Evolutionary conservation across 176 grass and related monocot genomes (phyloP).

Genomic region (Oryza coarctata): DNA sequence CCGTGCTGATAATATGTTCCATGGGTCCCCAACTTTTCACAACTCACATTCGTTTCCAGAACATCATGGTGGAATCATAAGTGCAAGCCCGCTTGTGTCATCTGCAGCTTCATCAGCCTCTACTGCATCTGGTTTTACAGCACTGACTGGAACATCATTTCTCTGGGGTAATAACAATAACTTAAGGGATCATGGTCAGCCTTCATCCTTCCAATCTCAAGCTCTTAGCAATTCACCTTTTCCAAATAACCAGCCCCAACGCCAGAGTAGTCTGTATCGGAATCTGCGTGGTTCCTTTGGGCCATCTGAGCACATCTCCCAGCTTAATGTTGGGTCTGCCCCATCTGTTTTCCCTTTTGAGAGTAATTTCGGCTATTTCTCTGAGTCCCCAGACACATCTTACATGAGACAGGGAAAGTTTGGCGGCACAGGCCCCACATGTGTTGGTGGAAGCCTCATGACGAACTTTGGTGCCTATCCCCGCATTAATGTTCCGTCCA

Average conservation of each 20-base stretch:
- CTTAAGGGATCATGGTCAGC: constrained; percentile 22
- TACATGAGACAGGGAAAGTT: constrained; percentile 39
- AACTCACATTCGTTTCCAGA: constrained; percentile 47
- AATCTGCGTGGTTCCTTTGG: constrained; percentile 28
- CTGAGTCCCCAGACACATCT: constrained; percentile 34
- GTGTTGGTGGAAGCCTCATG: constrained; percentile 30
- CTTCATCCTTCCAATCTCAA: constrained; percentile 36
- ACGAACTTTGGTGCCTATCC: constrained; percentile 12
- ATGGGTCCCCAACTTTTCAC: constrained; percentile 25
- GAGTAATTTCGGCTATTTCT: constrained; percentile 42
- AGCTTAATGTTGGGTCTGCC: constrained; percentile 43
- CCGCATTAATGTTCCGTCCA: constrained; percentile 7
- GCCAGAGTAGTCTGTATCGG: constrained; percentile 23
- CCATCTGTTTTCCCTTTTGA: constrained; percentile 46
- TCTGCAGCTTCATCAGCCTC: constrained; percentile 35
- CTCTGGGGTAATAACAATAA: constrained; percentile 39
- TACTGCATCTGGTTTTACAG: constrained; percentile 39
- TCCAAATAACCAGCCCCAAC: constrained; percentile 30
- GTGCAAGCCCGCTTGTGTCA: constrained; percentile 19
- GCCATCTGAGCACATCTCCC: constrained; percentile 19
- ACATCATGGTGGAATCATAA: constrained; percentile 36
- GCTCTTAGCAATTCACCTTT: constrained; percentile 30
- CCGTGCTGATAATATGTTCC: constrained; percentile 18
- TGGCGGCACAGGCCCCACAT: constrained; percentile 34
- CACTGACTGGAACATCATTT: constrained; percentile 37